These are phyloP conservation scores for Paramecium bursaria DNA, from an alignment of 73 alveolate genomes.

Conservation along the genomic window DNA sequence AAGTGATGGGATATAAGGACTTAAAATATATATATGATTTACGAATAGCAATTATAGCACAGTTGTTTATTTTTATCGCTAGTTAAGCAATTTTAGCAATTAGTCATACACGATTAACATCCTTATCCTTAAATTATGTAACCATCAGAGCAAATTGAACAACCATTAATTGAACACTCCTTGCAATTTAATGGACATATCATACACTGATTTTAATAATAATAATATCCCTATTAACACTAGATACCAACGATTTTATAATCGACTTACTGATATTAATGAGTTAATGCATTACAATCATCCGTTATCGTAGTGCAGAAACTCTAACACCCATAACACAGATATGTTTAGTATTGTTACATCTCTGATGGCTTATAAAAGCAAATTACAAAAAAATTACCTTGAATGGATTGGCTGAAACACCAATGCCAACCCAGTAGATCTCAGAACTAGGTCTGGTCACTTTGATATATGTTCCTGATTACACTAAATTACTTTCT, in stretches of 20 bases:
- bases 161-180: neutral
- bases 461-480: conserved; percentile 11
- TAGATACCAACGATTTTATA: neutral
- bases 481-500: neutral
- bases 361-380: neutral
- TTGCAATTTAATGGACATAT: conserved; percentile 27
- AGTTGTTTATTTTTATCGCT: neutral
- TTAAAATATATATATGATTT: too few species aligned
- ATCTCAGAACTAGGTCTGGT: neutral
- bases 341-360: conserved; percentile 14
- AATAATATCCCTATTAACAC: conserved; percentile 11
- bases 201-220: conserved; percentile 2
- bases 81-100: neutral
- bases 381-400: neutral
- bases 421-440: conserved; percentile 5
- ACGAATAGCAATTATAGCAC: neutral
- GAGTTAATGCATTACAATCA: neutral
- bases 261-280: neutral
- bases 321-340: conserved; percentile 34
- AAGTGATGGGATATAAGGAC: neutral
- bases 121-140: neutral
- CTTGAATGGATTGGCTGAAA: neutral
- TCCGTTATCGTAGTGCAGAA: neutral
- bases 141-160: conserved; percentile 34
- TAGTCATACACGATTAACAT: neutral